Evolutionary conservation across 495 filamentous ascomycete genomes (phyloP), one percentile per base, ranked within the genome.

Genomic region (Penicillium robsamsonii): DNA sequence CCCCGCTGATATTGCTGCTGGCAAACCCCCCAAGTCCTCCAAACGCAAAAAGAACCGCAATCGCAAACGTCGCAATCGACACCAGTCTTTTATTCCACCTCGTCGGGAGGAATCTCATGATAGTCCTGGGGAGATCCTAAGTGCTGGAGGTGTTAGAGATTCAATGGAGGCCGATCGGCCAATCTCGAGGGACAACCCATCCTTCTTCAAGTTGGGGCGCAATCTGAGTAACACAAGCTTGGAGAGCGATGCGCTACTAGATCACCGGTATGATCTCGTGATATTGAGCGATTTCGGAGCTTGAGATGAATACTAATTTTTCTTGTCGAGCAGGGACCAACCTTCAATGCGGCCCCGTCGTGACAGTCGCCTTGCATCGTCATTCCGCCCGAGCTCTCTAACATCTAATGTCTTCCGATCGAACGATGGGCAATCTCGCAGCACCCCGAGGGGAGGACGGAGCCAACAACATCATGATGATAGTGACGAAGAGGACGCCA

Each of bases 171-270:
- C 53, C 31, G 64, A 73, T 35, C 62, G 65, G 54, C 50, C 64
- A 45, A 65, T 58, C 40, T 56, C 69, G 24, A 71, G 63, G 49
- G 67, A 65, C 17, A 49, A 53, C 22, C 22, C 22, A 55, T 69
- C 78, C 22, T 86, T 88, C 62, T 92, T 89, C 64, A 71, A 79
- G 30, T 66, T 85, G 42, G 72, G 75, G 12, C 67, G 70, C 47
- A 88, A 86, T 66, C 50, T 86, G 57, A 96, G 91, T 68, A 85
- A 78, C 66, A 90, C 89, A 5, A 95, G 91, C 64, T 72, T 96
- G 50, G 91, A 92, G 52, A 93, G 89, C 64, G 83, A 91, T 62
- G 84, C 82, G 4, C 75, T 95, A 45, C 71, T 95, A 42, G 91
- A 95, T 65, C 91, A 96, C 64, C 79, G 89, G 89, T 90, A 74